Evolutionary conservation across 306 rosid species (phyloP).

Genomic region (Prunus davidiana): DNA sequence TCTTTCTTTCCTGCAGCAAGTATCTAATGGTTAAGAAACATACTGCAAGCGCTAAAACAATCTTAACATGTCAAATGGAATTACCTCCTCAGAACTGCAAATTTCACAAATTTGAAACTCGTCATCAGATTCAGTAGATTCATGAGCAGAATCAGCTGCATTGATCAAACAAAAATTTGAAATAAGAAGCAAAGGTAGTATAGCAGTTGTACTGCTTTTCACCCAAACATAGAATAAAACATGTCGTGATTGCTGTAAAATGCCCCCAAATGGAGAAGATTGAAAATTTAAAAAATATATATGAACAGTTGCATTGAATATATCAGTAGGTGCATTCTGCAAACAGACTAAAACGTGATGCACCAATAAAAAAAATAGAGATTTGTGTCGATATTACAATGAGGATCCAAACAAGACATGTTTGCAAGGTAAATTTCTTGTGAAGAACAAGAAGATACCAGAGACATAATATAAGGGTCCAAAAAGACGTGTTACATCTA

Average conservation of each 20-base stretch:
- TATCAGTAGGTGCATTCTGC: background rate
- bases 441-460: conserved; percentile 6
- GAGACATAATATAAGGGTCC: background rate
- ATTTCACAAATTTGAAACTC: conserved; percentile 96
- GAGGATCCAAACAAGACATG: background rate
- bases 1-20: conserved; percentile 73
- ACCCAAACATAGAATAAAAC: conserved; percentile 9
- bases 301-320: background rate
- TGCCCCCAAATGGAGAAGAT: background rate
- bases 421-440: background rate
- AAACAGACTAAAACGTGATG: background rate
- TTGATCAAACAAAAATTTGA: conserved; percentile 26
- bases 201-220: conserved; percentile 5
- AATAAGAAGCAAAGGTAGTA: conserved; percentile 14
- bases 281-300: background rate
- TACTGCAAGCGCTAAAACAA: conserved; percentile 25
- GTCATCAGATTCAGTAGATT: conserved; percentile 88
- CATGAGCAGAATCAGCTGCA: conserved; percentile 92
- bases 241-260: background rate
- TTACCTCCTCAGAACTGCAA: conserved; percentile 84
- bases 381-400: background rate
- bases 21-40: conserved; percentile 9
- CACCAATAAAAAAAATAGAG: background rate
- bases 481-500: conserved; percentile 21
- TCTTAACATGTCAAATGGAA: conserved; percentile 22